Evolutionary conservation across 1,139 yeast genomes (phyloP), one percentile per base, ranked within the genome.

Genomic region (Candida pseudoviswanathii): DNA sequence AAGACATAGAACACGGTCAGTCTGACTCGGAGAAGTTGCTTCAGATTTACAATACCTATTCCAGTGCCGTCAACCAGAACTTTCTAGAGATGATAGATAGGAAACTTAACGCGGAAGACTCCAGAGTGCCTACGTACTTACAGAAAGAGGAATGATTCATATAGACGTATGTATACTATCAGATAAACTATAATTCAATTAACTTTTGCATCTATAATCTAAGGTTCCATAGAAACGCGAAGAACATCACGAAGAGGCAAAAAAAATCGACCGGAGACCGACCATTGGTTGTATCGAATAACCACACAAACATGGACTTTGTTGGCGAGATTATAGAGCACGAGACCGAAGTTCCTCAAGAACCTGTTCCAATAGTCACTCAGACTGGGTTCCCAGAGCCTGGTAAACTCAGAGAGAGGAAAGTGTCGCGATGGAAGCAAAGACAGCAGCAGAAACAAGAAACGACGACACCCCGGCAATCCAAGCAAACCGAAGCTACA

Each of bases 321-420:
- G 70, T 87, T 21, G 89, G 90, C 7, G 96, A 89, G 51, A 86
- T 89, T 41, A 84, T 88, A 6, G 96, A 88, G 65, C 84, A 78
- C 51, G 86, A 84, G 34, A 71, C 72, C 0, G 68, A 58, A 22
- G 67, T 69, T 2, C 76, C 78, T 0, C 62, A 61, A 41, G 68
- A 62, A 11, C 54, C 56, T 11, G 26, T 44, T 9, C 60, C 65
- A 7, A 50, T 50, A 1, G 55, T 56, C 5, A 53, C 54, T 41
- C 22, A 45, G 4, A 51, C 61, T 40, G 85, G 84, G 34, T 81
- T 79, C 55, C 85, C 85, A 0, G 65, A 60, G 34, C 69, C 74
- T 22, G 65, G 58, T 9, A 63, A 54, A 41, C 54, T 64, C 36
- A 64, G 54, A 48, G 56, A 54, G 45, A 59, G 58, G 51, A 64